Base-by-base conservation (phyloP, 805 yeast species). In the Candida cerambycidarum region DNA sequence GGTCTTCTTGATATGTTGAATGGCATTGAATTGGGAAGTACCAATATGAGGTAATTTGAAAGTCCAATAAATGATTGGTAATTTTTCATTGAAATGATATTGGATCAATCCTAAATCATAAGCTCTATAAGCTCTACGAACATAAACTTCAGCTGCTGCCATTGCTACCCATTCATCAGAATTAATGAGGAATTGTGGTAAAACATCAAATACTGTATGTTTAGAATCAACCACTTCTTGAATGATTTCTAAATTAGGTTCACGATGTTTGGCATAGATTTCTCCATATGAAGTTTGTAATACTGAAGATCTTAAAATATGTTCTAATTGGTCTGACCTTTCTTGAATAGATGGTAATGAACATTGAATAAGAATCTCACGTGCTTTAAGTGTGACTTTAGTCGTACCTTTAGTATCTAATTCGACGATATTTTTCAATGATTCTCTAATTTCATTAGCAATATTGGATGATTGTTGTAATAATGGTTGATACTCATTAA, bases 71-170 rank as follows among this genome's bases (percentile, higher is more conserved):
- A 89, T 78, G 42, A 85, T 76, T 30, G 97, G 95, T 39, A 77
- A 63, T 43, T 78, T 74, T 41, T 65, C 73, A 25, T 71, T 62
- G 54, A 70, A 67, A 49, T 76, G 79, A 58, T 88, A 87, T 42
- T 72, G 69, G 41, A 95, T 78, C 50, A 83, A 85, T 42, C 87
- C 83, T 48, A 93, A 83, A 31, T 89, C 83, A 70, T 95, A 93
- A 29, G 98, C 98, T 59, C 98, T 82, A 74, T 90, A 93, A 34
- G 98, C 95, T 65, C 99, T 85, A 65, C 98, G 85, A 46, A 90
- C 83, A 65, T 93, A 93, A 45, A 93, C 96, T 68, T 93, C 97
- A 35, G 96, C 89, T 28, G 99, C 98, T 28, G 99, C 98, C 52
- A 92, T 79, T 3, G 92, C 85, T 47, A 93, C 92, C 76, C 88